Evolutionary conservation across 441 rosid genomes (phyloP), one percentile per base, ranked within the genome.

Genomic region (Pelargonium fulgidum): DNA sequence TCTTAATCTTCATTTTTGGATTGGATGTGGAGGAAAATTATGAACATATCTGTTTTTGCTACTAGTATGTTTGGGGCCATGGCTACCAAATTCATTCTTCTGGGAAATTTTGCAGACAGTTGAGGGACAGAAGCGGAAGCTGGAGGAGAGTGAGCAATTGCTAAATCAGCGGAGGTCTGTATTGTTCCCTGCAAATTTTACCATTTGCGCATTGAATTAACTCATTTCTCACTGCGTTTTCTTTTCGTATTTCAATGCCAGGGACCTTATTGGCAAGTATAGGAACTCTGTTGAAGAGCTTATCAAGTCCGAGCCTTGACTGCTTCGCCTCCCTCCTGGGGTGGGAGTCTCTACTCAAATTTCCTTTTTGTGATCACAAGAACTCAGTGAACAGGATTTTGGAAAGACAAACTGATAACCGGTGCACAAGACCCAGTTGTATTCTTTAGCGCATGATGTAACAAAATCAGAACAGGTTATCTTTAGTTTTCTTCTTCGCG

Each of bases 81-180:
- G 14, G 4, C 56, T 50, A 50, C 56, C 56, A n/a, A 50, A 50
- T 50, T 50, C 7, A 22, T 48, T 24, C 69, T 22, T 56, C 48
- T 26, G 17, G 66, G 39, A 59, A 70, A 67, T 20, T 52, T 36
- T 83, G 66, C 72, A 93, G 98, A 91, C 97, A 22, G 94, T 91
- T 42, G 96, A 93, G 76, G 90, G 89, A 56, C 98, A 89, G 81
- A 89, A 88, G 80, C 62, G 68, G 68, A 89, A 86, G 77, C 66
- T 89, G 33, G 97, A 91, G 71, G 96, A 91, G 73, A 83, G 83
- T 64, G 91, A 87, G 77, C 91, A 82, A 70, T 64, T 89, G 70
- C 80, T 85, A 7, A 87, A 84, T 73, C 94, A 84, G 68, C 80
- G 96, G 73, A 93, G 92, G 98, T 84, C n/a, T 9, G 68, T 68